Conservation (phyloP, 106 monocot species). For the Dendrobium nobile region DNA sequence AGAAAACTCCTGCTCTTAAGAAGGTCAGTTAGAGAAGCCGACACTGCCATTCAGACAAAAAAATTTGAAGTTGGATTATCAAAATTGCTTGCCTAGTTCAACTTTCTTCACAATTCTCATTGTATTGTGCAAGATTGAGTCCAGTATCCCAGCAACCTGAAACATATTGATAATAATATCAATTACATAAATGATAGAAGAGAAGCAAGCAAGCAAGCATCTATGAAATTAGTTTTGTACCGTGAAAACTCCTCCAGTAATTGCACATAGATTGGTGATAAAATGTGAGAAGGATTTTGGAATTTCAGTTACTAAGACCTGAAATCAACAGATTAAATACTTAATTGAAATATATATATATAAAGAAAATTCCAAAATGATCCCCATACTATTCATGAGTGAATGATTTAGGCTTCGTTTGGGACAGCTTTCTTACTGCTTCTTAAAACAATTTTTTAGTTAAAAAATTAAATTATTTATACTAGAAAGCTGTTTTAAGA, state of each 20-base stretch:
- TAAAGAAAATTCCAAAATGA: too few relatives aligned
- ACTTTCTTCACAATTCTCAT: constrained; percentile 56
- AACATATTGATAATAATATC: neutral
- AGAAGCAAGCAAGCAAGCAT: neutral
- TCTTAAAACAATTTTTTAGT: too few relatives aligned
- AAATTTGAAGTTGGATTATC: neutral
- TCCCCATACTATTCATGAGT: too few relatives aligned
- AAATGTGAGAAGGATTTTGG: constrained; percentile 94
- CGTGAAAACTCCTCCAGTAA: constrained; percentile 96
- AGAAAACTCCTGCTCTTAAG: too few relatives aligned
- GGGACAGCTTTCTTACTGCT: too few relatives aligned
- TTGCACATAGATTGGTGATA: constrained; percentile 94
- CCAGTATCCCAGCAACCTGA: constrained; percentile 74
- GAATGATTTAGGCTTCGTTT: too few relatives aligned
- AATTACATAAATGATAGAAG: neutral
- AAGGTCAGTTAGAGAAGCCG: neutral
- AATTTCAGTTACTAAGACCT: constrained; percentile 79
- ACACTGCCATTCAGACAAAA: neutral
- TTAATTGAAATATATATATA: neutral
- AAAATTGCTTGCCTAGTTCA: constrained; percentile 46
- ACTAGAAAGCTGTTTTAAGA: too few relatives aligned
- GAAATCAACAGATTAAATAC: constrained; percentile 13
- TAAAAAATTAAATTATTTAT: too few relatives aligned
- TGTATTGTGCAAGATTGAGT: constrained; percentile 62
- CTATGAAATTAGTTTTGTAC: constrained; percentile 21